Evolutionary conservation across 352 stramenopile genomes (phyloP), one percentile per base, ranked within the genome.

Genomic region (Phytophthora hibernalis): DNA sequence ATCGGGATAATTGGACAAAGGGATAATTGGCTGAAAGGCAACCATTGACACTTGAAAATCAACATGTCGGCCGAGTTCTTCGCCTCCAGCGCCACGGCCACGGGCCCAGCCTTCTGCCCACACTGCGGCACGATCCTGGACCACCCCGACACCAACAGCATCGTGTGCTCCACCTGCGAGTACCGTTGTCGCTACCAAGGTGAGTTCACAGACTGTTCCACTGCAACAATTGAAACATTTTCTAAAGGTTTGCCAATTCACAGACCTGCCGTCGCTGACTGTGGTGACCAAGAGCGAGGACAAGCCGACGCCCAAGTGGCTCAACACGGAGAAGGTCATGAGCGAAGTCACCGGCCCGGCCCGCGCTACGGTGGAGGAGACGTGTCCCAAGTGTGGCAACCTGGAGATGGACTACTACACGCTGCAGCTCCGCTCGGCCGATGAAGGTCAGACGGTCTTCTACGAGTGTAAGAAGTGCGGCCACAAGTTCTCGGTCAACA

Each of bases 361-460:
- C 51, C 84, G 94, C 60, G 96, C 95, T 49, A 98, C 96, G 33
- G 97, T 99, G 44, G 97, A 99, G 69, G 97, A 99, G 85, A 92
- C 94, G 43, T 99, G 98, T 71, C 90, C 98, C 38, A 99, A 99
- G 79, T 99, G 98, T 70, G 87, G 82, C 61, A 95, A 98, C 76
- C 90, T 83, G 10, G 88, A 99, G 78, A 98, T 99, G 76, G 94
- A 98, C 72, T 99, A 99, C 83, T 99, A 99, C 76, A 99, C 98
- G 63, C 96, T 99, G 77, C 98, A 99, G 81, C 78, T 99, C 69
- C 89, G 98, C 64, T 99, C 92, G 48, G 98, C 98, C 20, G 98
- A 99, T 90, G 98, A 99, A 85, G 98, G 98, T 13, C 97, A 99
- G 77, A 99, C 98, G 40, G 98, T 99, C 9, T 99, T 99, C 79